Percentiles rank a stretch among this genome's conserved stretches.
Conservation (phyloP, 73 alveolate genomes). For the Blepharisma stoltei region DNA sequence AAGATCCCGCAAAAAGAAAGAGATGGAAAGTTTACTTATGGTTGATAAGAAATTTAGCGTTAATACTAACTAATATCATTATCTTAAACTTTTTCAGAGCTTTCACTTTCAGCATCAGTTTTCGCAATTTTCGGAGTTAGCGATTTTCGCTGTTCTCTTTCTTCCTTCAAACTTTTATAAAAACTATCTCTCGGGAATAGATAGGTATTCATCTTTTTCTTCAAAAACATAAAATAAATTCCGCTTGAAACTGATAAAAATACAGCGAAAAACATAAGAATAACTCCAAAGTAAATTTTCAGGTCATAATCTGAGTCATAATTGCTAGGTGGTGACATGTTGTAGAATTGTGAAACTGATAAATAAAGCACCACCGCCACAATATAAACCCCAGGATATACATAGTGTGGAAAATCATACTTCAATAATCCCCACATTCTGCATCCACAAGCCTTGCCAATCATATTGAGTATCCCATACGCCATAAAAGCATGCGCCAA, state of each 20-base stretch:
- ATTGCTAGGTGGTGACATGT: background rate
- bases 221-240: background rate
- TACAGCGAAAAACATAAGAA: constrained; percentile 18
- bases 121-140: no score
- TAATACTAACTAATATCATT: no score
- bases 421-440: constrained; percentile 4
- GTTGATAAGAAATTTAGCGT: no score
- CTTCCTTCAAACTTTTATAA: no score
- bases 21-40: no score
- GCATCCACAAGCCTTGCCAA: constrained; percentile 21
- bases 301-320: background rate
- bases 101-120: no score
- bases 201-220: background rate
- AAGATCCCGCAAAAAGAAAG: no score
- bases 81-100: no score
- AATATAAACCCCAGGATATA: background rate
- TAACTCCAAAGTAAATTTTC: background rate
- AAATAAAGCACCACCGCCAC: background rate
- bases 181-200: no score
- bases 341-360: background rate
- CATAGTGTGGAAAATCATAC: background rate
- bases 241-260: background rate
- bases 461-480: background rate
- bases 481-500: background rate
- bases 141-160: no score